Base-by-base conservation (phyloP, 2,329 filamentous ascomycete genomes). In the Capronia coronata region DNA sequence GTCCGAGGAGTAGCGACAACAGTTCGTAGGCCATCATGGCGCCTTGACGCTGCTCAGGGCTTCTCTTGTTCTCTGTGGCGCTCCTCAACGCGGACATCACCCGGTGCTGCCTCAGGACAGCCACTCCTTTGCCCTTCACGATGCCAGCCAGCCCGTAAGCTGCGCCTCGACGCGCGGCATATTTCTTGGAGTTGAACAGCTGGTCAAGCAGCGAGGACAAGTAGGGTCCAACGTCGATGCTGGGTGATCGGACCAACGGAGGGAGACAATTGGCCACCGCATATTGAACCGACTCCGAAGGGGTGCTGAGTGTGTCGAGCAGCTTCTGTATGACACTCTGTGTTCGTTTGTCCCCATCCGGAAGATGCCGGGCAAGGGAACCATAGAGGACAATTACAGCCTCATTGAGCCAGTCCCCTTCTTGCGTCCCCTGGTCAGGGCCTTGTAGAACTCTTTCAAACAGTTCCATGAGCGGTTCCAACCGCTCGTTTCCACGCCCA, bases 341-440 rank as follows among this genome's bases (percentile, higher is more conserved):
- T 42, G 97, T 80, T 62, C 94, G 90, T 58, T 81, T 71, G 66
- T 98, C 93, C n/a, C 89, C 88, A 6, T 82, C 70, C 59, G 86
- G 80, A 51, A 98, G 72, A 72, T 98, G 93, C 44, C 87, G 82
- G 37, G 90, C 93, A 30, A 98, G 73, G 44, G 94, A 91, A 65
- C 93, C 93, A 62, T 98, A 98, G 66, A 98, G 84, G 61, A 98
- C 93, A 60, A 98, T 90, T 45, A 98, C 90, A 14, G 94, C 93
- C 69, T 98, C 93, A 60, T 96, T 96, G 56, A 97, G 86, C 52
- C 88, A 80, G 67, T 98, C 94, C 14, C 87, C 83, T 46, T 84
- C 80, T 58, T 90, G 82, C 0, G 84, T 89, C 49, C 82, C 84
- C 64, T 85, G 87, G 65, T 93, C 87, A 2, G 89, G 86, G 2